Evolutionary conservation across 2,329 filamentous ascomycete genomes (phyloP), one percentile per base, ranked within the genome.

Genomic region (Trichoderma guizhouense): DNA sequence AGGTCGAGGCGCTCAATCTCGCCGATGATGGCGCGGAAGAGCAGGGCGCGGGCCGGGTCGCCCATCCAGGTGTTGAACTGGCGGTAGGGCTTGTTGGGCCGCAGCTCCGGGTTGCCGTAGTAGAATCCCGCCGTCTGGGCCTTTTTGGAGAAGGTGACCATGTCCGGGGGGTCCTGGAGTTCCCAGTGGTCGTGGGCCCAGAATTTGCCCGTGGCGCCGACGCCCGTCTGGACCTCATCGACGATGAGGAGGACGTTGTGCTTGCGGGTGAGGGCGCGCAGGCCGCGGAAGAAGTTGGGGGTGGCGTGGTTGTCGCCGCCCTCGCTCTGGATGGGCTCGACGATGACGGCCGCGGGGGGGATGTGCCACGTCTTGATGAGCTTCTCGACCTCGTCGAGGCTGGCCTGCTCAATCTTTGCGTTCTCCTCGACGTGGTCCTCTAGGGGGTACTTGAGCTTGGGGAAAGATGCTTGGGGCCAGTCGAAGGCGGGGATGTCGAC

Each of bases 31-130:
- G 90, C 92, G 74, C 92, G 90, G 91, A 97, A 97, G 75, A 97
- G 87, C 73, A 97, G 85, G 18, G 92, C 93, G 73, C 93, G 91
- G 15, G 92, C 91, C 18, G 94, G 94, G 84, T 97, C 94, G 78
- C 94, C 94, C 92, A 97, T 97, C 94, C 94, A 97, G 63, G 94
- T 97, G 87, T 97, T 97, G 88, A 97, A 97, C 84, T 97, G 94
- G 74, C 94, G 91, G 86, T 97, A 97, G 7, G 95, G 92, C 87
- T 95, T 95, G 86, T 97, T 97, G 74, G 94, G 94, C 14, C 93
- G 88, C 76, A 97, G 87, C 55, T 89, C 90, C 11, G 89, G 88
- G 86, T 96, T 91, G 73, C 92, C 92, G 80, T 91, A 97, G 87
- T 96, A 97, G 87, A 95, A 97, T 39, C 94, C 94, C 7, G 95